phyloP scores from a whole-genome alignment of 1,139 yeast species.

The Pichia sp. region DNA sequence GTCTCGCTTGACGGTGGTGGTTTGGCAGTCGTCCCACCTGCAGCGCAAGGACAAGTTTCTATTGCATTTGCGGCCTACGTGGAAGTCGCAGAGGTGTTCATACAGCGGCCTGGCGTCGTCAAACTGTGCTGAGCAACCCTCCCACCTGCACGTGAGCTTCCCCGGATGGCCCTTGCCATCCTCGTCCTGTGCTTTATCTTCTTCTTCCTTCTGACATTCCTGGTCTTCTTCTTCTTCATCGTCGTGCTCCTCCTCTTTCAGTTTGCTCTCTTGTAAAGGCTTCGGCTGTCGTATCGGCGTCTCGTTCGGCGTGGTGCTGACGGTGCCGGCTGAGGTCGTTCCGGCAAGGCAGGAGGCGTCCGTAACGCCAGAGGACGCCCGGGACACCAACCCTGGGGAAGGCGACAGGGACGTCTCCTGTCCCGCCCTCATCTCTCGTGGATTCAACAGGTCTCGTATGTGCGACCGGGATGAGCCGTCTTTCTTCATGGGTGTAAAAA shows the following conservation, averaged over 20 bases:
- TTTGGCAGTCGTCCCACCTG: slow-evolving; percentile 79
- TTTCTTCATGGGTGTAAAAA: background rate
- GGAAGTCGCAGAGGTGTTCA: slow-evolving; percentile 83
- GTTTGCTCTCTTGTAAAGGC: too few species aligned
- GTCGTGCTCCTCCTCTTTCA: background rate
- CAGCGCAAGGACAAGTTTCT: slow-evolving; percentile 76
- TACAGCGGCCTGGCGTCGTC: slow-evolving; percentile 69
- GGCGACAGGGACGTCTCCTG: background rate
- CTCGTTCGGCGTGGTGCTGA: too few species aligned
- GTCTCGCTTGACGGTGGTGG: slow-evolving; percentile 82
- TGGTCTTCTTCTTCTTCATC: background rate
- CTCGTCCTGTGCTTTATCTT: background rate
- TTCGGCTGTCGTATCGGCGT: too few species aligned
- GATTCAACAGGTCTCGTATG: background rate
- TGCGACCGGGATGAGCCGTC: background rate
- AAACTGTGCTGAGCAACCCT: slow-evolving; percentile 52
- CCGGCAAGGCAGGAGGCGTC: background rate
- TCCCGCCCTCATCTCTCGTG: background rate
- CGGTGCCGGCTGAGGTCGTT: too few species aligned
- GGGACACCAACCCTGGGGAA: background rate
- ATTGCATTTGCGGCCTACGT: slow-evolving; percentile 85
- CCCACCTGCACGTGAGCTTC: slow-evolving; percentile 60
- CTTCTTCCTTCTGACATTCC: background rate
- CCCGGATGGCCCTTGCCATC: too few species aligned
- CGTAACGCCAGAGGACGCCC: background rate